Evolutionary conservation across 768 basidiomycete genomes (phyloP).

Genomic region (Pholiota microspora): DNA sequence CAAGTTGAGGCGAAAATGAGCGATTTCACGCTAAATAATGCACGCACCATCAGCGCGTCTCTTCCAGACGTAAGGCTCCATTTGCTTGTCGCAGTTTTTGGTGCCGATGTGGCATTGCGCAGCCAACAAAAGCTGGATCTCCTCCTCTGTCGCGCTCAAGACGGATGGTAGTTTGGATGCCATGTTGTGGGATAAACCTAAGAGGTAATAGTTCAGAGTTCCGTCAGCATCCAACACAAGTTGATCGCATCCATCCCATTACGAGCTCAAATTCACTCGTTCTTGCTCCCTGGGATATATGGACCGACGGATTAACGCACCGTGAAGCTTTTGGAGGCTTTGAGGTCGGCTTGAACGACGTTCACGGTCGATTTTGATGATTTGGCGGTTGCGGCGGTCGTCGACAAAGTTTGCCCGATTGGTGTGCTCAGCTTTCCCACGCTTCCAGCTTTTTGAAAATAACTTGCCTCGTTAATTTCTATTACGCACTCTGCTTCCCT

Average conservation of each 20-base stretch:
- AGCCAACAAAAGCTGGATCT: slow-evolving; percentile 91
- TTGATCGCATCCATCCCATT: slow-evolving; percentile 41
- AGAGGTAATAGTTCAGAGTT: slow-evolving; percentile 15
- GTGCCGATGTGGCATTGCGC: slow-evolving; percentile 97
- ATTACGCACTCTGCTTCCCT: slow-evolving; percentile 2
- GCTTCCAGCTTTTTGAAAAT: slow-evolving; percentile 15
- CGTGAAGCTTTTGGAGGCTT: slow-evolving; percentile 39
- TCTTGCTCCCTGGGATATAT: slow-evolving; percentile 25
- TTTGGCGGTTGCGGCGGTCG: slow-evolving; percentile 32
- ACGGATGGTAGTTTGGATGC: slow-evolving; percentile 93
- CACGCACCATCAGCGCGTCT: slow-evolving; percentile 88
- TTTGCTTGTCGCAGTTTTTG: slow-evolving; percentile 99
- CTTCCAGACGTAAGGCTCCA: slow-evolving; percentile 98
- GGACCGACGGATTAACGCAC: slow-evolving; percentile 32
- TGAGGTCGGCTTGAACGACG: slow-evolving; percentile 45
- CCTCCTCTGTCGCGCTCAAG: slow-evolving; percentile 94
- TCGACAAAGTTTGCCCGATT: slow-evolving; percentile 31
- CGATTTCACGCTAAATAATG: slow-evolving; percentile 1
- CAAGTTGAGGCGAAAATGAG: slow-evolving; percentile 12
- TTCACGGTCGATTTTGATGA: slow-evolving; percentile 39
- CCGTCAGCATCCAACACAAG: slow-evolving; percentile 35
- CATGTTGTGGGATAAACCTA: slow-evolving; percentile 43
- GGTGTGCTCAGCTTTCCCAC: slow-evolving; percentile 32
- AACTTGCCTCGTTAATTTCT: slow-evolving; percentile 9
- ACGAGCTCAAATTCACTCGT: slow-evolving; percentile 27